Percentiles rank a stretch among this genome's conserved stretches.
phyloP scores from a whole-genome alignment of 495 filamentous ascomycete species.

The Trichoderma gamsii region DNA sequence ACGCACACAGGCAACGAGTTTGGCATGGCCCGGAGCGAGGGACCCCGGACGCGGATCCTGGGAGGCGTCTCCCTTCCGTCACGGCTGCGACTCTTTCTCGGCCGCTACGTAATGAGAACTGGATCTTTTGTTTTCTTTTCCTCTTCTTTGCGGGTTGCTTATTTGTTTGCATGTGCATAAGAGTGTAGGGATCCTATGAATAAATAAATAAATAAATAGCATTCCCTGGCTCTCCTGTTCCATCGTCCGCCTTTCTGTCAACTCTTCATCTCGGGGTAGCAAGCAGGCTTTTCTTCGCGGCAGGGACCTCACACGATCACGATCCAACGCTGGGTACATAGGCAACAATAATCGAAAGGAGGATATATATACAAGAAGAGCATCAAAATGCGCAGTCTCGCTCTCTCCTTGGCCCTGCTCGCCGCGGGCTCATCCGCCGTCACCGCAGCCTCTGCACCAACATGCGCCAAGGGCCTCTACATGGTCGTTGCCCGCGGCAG shows the following conservation, averaged over 20 bases:
- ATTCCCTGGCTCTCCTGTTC: too few relatives aligned
- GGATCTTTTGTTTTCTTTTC: background rate
- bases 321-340: background rate
- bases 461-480: constrained; percentile 19
- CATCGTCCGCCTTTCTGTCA: too few relatives aligned
- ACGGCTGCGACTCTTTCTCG: background rate
- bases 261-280: too few relatives aligned
- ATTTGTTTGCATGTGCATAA: too few relatives aligned
- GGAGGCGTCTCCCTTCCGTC: background rate
- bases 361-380: background rate
- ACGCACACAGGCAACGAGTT: background rate
- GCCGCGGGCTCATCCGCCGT: background rate
- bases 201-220: too few relatives aligned
- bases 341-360: background rate
- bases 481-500: constrained; percentile 22
- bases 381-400: background rate
- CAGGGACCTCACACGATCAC: too few relatives aligned
- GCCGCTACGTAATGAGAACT: constrained; percentile 7
- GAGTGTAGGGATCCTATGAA: too few relatives aligned
- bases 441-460: background rate
- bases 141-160: too few relatives aligned
- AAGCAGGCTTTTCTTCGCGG: too few relatives aligned
- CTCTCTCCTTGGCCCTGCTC: background rate
- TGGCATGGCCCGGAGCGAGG: background rate
- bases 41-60: constrained; percentile 5